Evolutionary conservation across 352 stramenopile species (phyloP), one percentile per base, ranked within the genome.

Genomic region (Phytophthora europaea): DNA sequence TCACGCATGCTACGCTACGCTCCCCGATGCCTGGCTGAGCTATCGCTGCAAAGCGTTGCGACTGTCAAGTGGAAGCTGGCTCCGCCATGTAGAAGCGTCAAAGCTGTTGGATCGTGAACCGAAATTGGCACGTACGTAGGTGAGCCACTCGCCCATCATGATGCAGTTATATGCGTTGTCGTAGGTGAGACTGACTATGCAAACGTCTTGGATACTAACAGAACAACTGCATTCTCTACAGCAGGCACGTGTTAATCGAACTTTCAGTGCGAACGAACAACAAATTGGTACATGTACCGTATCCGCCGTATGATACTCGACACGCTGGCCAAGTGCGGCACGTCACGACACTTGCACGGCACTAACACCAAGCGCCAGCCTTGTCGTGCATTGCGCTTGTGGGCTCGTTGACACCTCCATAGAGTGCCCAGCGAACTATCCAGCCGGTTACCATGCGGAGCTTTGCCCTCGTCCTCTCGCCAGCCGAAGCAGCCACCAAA

Each of bases 381-480:
- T 75, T 67, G 72, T 78, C 71, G 71, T 75, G 65, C 71, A 55
- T 78, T 78, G 65, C 55, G 50, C 40, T 63, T 59, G 61, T 68
- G 74, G 72, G 72, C 67, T 74, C n/a, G 61, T 78, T 26, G 64
- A 53, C 9, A 54, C 36, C 61, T 75, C 47, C 36, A 78, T 68
- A 72, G 72, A 69, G 47, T 15, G 63, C 52, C 38, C n/a, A 22
- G 43, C 18, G 51, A 16, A 69, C 58, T 69, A 79, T 76, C 64
- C 61, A 75, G 62, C 31, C 59, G 52, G 8, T 67, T 60, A 53
- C 51, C 48, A 59, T 53, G 54, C 40, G 47, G 53, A 56, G 56
- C 66, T 79, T 70, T 72, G 43, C 57, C 33, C 61, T 69, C 65
- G 70, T 77, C 63, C 48, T 70, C 22, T 80, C 68, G 73, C 59